Evolutionary conservation across 2,329 filamentous ascomycete species (phyloP), one percentile per base, ranked within the genome.

Genomic region (Leptosphaerulina australis): DNA sequence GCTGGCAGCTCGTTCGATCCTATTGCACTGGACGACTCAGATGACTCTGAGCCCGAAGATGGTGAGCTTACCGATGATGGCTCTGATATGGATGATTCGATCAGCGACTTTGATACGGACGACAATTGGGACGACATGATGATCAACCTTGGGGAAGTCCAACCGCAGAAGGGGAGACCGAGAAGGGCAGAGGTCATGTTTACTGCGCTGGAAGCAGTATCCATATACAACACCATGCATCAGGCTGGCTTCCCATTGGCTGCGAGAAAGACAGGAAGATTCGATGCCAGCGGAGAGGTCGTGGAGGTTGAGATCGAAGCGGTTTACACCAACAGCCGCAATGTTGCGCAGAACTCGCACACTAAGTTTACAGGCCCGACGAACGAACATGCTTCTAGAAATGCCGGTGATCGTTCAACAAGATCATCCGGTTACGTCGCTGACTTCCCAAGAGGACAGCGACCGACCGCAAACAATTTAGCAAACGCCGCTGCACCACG

Each of bases 71-170:
- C 46, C 4, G 48, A 55, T 18, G 57, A 60, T 22, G 53, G 31
- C 17, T 44, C 40, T 11, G 47, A 51, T 25, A 41, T 37, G 40
- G 44, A 45, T 24, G 44, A 48, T 9, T 40, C 44, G 11, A 40
- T 47, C 22, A 49, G 39, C 34, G 55, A 58, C 15, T 24, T 53
- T 12, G 62, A 60, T 21, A 53, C 57, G 36, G 35, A 56, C 21
- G 29, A 60, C 24, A 49, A 35, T 21, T 44, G 37, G 8, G 50
- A 47, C 22, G 62, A 63, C 9, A 62, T 65, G 44, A 58, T 57
- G 39, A 65, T 64, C 54, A 65, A 65, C 20, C 53, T 65, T 3
- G 46, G 62, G 17, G 53, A 53, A 34, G 47, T 44, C 20, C 50
- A 47, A 7, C 41, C 39, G 7, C 28, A 44, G 12, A 41, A 50